These are phyloP conservation scores for Cucurbitaria berberidis DNA, from an alignment of 2,329 filamentous ascomycete species.

Conservation along the genomic window DNA sequence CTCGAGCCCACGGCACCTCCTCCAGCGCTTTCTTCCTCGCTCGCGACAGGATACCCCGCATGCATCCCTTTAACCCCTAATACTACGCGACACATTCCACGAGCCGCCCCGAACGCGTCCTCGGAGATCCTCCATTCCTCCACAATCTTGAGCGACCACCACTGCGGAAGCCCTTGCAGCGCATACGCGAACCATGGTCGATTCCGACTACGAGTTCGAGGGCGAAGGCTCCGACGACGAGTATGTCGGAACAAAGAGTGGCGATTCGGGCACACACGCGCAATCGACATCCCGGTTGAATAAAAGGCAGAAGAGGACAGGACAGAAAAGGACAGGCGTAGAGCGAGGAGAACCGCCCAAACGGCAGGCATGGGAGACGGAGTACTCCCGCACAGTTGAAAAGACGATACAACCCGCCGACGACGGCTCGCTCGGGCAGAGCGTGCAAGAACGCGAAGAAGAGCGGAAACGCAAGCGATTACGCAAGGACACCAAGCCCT, in stretches of 20 bases:
- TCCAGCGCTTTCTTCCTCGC: neutral
- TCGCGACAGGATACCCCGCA: neutral
- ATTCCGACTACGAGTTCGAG: conserved; percentile 75
- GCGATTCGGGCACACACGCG: conserved; percentile 31
- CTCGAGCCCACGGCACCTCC: conserved; percentile 3
- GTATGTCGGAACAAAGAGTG: conserved; percentile 53
- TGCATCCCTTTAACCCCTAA: neutral
- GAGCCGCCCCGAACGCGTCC: neutral
- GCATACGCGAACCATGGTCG: conserved; percentile 62
- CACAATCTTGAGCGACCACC: neutral
- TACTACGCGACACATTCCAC: neutral
- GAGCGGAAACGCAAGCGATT: conserved; percentile 81
- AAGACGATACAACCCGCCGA: conserved; percentile 63
- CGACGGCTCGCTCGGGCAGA: conserved; percentile 76
- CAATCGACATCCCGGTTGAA: conserved; percentile 19
- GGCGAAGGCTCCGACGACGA: conserved; percentile 70
- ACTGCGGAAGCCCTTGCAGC: neutral
- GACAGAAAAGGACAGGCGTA: conserved; percentile 20
- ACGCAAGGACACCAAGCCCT: conserved; percentile 89
- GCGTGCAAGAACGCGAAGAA: conserved; percentile 76
- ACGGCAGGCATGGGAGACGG: conserved; percentile 57
- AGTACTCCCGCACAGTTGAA: conserved; percentile 57
- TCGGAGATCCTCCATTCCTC: neutral
- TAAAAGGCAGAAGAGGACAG: conserved; percentile 26
- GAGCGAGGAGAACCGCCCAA: conserved; percentile 40